phyloP scores from a whole-genome alignment of 805 yeast species.

The Cyberlindnera euphorbiiphila region DNA sequence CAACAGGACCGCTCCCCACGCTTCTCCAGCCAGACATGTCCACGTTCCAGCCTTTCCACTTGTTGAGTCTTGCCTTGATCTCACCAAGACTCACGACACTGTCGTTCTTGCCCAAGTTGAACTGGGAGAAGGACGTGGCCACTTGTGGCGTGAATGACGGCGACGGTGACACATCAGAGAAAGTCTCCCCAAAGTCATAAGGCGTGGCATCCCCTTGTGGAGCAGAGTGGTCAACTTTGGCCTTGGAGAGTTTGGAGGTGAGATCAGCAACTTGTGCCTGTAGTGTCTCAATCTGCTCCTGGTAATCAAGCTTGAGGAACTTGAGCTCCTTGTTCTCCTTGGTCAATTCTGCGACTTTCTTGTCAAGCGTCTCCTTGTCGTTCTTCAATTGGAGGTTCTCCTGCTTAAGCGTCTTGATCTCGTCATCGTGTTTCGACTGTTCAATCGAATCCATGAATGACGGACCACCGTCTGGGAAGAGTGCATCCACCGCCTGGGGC shows the following conservation, averaged over 20 bases:
- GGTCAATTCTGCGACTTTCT: conserved; percentile 32
- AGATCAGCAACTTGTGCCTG: conserved; percentile 27
- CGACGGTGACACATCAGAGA: conserved; percentile 23
- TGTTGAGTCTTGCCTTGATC: conserved; percentile 52
- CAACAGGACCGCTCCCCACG: conserved; percentile 59
- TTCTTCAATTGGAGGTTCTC: conserved; percentile 28
- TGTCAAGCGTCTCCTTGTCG: conserved; percentile 23
- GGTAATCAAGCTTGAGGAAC: conserved; percentile 33
- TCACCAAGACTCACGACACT: conserved; percentile 42
- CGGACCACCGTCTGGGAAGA: conserved; percentile 19
- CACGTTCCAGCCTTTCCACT: conserved; percentile 82
- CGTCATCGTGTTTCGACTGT: conserved; percentile 17
- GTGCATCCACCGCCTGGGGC: conserved; percentile 2
- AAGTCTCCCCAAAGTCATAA: conserved; percentile 19
- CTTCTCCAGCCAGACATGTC: conserved; percentile 85
- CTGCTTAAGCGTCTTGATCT: conserved; percentile 29
- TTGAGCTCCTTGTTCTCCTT: conserved; percentile 36
- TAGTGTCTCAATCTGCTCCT: conserved; percentile 32
- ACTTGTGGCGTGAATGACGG: conserved; percentile 19
- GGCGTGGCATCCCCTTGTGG: conserved; percentile 17
- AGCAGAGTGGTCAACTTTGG: conserved; percentile 24
- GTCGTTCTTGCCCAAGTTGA: conserved; percentile 18
- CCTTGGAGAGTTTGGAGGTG: conserved; percentile 22
- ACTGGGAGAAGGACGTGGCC: conserved; percentile 15
- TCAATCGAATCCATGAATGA: conserved; percentile 29